Base-by-base conservation (phyloP, 352 stramenopile genomes). In the Globisporangium lucens region DNA sequence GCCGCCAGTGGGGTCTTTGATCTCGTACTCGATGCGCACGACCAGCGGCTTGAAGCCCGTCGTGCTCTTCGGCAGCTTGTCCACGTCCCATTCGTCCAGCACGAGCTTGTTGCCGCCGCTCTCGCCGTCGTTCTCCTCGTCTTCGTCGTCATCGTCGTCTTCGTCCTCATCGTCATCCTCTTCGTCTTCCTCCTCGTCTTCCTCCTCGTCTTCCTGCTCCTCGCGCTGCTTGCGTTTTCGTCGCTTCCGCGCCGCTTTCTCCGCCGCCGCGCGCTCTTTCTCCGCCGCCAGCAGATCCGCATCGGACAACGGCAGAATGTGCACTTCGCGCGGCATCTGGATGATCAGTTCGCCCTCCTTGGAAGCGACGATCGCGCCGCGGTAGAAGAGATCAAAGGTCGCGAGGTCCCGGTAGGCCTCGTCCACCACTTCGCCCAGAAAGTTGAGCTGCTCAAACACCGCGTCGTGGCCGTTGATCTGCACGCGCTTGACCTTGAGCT, bases 301-400 rank as follows among this genome's bases (percentile, higher is more conserved):
- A 10, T 75, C 62, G 3, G 80, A 80, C 6, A 82, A 57, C 41
- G 86, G 77, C 52, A 80, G 69, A 61, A 92, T 89, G 24, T 76
- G 53, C 12, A 93, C 66, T 3, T 84, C 78, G 24, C 74, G 74
- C 27, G 87, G 87, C 55, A 95, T 75, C 61, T 95, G 76, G 22
- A 95, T 72, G 46, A 94, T 80, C 9, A 95, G 72, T 43, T 93
- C 86, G n/a, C 87, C 87, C 53, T 95, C 85, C 24, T 91, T 93
- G 0, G 85, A 93, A 4, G 87, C 87, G 15, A 95, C 85, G 66
- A 95, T 93, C 12, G 87, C 82, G 8, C 87, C 87, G 33, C 87
- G 83, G 67, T 95, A 95, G 67, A 94, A 95, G 4, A 95, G 70
- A 66, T 95, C 87, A 55, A 94, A 95, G 0, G 87, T 82, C n/a